These are phyloP conservation scores for Nicotiana rustica DNA, from an alignment of 305 asterid species.

Conservation along the genomic window DNA sequence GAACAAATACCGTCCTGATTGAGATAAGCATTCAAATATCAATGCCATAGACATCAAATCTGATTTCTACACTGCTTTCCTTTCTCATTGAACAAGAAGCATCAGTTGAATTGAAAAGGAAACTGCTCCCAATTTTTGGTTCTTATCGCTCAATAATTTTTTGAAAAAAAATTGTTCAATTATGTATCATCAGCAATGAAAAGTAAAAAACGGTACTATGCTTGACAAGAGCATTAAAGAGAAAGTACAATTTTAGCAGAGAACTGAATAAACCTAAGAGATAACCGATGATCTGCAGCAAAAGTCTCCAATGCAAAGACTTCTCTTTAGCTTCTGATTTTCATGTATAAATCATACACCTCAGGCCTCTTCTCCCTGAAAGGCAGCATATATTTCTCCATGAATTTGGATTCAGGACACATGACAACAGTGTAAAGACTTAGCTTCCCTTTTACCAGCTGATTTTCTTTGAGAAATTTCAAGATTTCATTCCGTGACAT, in stretches of 20 bases:
- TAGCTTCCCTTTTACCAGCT: neutral
- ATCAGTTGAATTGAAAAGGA: neutral
- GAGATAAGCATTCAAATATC: neutral
- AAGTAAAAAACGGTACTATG: neutral
- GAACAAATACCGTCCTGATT: neutral
- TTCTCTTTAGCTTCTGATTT: neutral
- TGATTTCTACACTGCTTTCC: neutral
- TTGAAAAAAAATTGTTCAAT: neutral
- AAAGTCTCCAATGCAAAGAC: neutral
- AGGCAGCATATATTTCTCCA: slow-evolving; percentile 22
- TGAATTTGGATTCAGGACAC: neutral
- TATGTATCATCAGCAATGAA: neutral
- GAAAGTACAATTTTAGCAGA: neutral
- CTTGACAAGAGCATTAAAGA: neutral
- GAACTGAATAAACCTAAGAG: neutral
- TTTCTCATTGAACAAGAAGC: neutral
- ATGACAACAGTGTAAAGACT: neutral
- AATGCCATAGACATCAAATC: neutral
- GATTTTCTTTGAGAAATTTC: slow-evolving; percentile 39
- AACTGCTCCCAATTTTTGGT: neutral
- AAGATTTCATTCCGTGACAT: slow-evolving; percentile 41
- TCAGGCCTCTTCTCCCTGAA: slow-evolving; percentile 25
- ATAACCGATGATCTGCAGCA: neutral
- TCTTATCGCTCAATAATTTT: neutral
- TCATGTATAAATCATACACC: slow-evolving; percentile 26